Percentiles rank a stretch among this genome's conserved stretches.
phyloP scores from a whole-genome alignment of 2,329 filamentous ascomycete species.

The Dactylonectria macrodidyma region DNA sequence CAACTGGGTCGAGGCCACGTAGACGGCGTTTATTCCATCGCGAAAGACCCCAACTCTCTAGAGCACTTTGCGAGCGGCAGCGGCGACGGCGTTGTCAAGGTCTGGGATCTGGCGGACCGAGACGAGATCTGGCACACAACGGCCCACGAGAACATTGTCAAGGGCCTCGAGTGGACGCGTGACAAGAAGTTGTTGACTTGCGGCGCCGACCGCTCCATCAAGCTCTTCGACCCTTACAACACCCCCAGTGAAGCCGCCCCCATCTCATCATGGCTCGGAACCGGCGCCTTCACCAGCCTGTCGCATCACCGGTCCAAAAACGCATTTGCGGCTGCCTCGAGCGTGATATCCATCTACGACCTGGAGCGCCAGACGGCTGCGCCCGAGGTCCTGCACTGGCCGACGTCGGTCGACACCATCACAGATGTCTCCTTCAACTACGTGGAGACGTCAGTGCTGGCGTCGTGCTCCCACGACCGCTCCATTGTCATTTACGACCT shows the following conservation, averaged over 20 bases:
- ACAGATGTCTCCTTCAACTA: constrained; percentile 92
- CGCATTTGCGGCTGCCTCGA: constrained; percentile 84
- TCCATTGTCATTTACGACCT: constrained; percentile 93
- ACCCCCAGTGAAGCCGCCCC: constrained; percentile 78
- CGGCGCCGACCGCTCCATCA: constrained; percentile 87
- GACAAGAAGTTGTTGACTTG: constrained; percentile 90
- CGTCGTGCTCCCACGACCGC: constrained; percentile 87
- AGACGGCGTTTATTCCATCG: constrained; percentile 85
- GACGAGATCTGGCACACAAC: constrained; percentile 83
- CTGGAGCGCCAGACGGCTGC: constrained; percentile 85
- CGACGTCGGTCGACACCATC: constrained; percentile 91
- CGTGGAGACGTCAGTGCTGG: constrained; percentile 91
- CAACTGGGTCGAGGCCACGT: constrained; percentile 93
- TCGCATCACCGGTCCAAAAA: constrained; percentile 86
- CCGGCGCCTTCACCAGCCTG: constrained; percentile 85
- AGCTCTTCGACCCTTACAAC: constrained; percentile 92
- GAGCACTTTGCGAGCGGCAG: constrained; percentile 86
- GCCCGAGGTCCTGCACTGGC: constrained; percentile 88
- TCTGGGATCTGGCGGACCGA: constrained; percentile 83
- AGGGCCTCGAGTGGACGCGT: constrained; percentile 89
- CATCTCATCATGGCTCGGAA: constrained; percentile 86
- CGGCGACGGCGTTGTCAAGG: constrained; percentile 94
- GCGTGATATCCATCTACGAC: constrained; percentile 89
- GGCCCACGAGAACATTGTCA: constrained; percentile 95
- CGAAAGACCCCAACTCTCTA: constrained; percentile 83